Base-by-base conservation (phyloP, 2,329 filamentous ascomycete genomes). In the Penicillium sp. region DNA sequence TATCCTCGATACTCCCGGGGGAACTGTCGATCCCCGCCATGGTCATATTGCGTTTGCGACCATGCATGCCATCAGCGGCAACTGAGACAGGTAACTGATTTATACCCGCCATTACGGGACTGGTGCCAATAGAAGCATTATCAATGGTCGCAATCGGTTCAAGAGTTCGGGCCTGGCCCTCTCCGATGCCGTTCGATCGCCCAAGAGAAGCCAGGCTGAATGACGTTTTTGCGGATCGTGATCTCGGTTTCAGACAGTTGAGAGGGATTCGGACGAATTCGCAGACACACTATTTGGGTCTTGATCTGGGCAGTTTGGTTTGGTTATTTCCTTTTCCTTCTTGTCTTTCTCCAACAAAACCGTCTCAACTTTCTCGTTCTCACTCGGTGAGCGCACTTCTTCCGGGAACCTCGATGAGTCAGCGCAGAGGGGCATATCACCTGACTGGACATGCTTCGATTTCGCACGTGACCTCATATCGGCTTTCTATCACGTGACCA, bases 11-110 rank as follows among this genome's bases (percentile, higher is more conserved):
- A 64, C 78, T 81, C 34, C 73, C 76, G 10, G 78, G 77, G 19
- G 78, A 80, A 63, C 76, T 79, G 55, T 80, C 77, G 45, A 79
- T 69, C 39, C 76, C 77, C 48, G 77, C 74, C 54, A 73, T 68
- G 47, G 70, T 73, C 51, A 72, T 68, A 70, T 76, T 77, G 59
- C 78, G 75, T 67, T 79, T 80, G 66, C 67, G 73, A 67, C 65
- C 65, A 56, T 65, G 68, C 62, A 68, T 61, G 62, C 60, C 65
- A 58, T 72, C 71, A 58, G 63, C 65, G 47, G 66, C 61, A 58
- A 64, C 66, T 49, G 71, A 66, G 57, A 65, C 58, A 54, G 69
- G 60, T 46, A 68, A 59, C 65, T 70, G 68, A 60, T 68, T 69
- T 41, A 66, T 63, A 64, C 70, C 68, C 68, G 67, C 66, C 72